Percentiles rank a stretch among this genome's conserved stretches.
Evolutionary conservation across 129 eudicot genomes (phyloP).

Genomic region (Helianthus tuberosus): DNA sequence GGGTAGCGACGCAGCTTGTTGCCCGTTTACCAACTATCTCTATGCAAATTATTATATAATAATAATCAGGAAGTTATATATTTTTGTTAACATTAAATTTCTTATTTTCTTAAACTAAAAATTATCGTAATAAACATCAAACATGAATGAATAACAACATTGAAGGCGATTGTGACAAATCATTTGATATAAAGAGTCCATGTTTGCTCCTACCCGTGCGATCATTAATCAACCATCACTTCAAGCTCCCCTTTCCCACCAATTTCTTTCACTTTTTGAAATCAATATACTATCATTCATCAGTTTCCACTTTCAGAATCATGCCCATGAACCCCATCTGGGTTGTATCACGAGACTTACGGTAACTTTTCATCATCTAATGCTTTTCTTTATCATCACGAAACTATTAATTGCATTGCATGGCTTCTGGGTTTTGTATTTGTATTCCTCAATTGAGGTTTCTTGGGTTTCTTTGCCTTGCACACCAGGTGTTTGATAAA

Average conservation of each 20-base stretch:
- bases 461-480: constrained; percentile 40
- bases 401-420: constrained; percentile 34
- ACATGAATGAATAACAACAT: neutral
- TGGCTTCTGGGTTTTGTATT: constrained; percentile 51
- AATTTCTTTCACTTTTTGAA: neutral
- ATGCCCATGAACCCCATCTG: constrained; percentile 33
- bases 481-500: constrained; percentile 33
- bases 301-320: constrained; percentile 10
- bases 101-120: no score
- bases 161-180: constrained; percentile 7
- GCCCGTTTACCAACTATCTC: no score
- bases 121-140: no score
- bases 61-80: no score
- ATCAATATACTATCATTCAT: constrained; percentile 2
- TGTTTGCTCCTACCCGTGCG: constrained; percentile 30
- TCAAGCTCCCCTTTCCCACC: neutral
- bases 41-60: no score
- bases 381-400: constrained; percentile 30
- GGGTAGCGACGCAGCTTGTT: no score
- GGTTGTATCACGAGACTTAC: constrained; percentile 48
- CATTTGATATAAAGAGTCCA: neutral
- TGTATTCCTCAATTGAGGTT: neutral
- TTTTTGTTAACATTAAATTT: no score
- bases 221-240: constrained; percentile 21
- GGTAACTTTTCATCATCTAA: constrained; percentile 33